Evolutionary conservation across 495 filamentous ascomycete species (phyloP).

Genomic region (Penicillium macrosclerotiorum): DNA sequence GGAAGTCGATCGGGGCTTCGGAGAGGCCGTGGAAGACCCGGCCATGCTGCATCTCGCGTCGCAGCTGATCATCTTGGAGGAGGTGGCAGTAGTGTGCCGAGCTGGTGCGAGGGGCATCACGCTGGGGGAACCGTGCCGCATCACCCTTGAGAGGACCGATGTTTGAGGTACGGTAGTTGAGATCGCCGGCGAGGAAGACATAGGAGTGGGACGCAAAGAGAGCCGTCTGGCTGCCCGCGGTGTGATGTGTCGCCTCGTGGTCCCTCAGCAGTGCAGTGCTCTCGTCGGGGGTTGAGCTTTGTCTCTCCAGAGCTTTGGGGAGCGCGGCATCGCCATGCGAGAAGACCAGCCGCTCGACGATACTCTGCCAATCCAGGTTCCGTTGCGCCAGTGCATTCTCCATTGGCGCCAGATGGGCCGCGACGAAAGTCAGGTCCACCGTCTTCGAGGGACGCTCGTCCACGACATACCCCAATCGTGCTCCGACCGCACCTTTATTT

Average conservation of each 20-base stretch:
- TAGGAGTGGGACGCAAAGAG: conserved; percentile 75
- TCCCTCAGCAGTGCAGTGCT: conserved; percentile 38
- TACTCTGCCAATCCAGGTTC: conserved; percentile 82
- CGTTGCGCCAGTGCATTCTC: conserved; percentile 67
- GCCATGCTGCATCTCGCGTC: conserved; percentile 59
- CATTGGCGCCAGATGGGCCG: conserved; percentile 86
- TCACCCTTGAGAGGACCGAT: conserved; percentile 53
- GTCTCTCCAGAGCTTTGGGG: conserved; percentile 2
- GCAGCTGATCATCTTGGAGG: conserved; percentile 73
- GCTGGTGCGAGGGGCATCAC: conserved; percentile 44
- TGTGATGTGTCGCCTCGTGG: conserved; percentile 18
- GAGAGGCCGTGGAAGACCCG: conserved; percentile 70
- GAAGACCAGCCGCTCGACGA: conserved; percentile 79
- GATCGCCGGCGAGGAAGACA: conserved; percentile 83
- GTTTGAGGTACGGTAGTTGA: conserved; percentile 86
- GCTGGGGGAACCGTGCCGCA: conserved; percentile 58
- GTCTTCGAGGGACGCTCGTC: conserved; percentile 30
- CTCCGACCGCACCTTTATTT: conserved; percentile 89
- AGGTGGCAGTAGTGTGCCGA: conserved; percentile 59
- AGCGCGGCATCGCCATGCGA: conserved; percentile 4
- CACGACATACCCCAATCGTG: conserved; percentile 60
- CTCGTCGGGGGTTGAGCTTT: conserved; percentile 35
- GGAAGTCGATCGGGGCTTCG: conserved; percentile 75
- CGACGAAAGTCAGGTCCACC: conserved; percentile 74
- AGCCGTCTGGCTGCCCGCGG: conserved; percentile 24